Evolutionary conservation across 345 rosid species (phyloP).

Genomic region (Noccaea bulbosa): DNA sequence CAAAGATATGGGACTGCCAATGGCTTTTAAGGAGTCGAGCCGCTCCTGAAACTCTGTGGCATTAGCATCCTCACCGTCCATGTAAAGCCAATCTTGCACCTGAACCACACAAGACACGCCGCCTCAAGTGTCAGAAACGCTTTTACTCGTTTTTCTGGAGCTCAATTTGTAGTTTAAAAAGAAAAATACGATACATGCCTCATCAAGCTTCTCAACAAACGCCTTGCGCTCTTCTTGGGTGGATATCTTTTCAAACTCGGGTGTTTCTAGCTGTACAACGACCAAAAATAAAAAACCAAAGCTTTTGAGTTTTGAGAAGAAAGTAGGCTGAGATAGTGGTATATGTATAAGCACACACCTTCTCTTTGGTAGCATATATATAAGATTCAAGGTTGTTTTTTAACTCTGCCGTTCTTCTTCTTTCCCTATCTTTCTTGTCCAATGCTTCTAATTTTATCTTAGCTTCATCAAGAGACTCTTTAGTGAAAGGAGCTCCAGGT

Average conservation of each 20-base stretch:
- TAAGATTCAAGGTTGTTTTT: slow-evolving; percentile 94
- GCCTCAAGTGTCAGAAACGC: slow-evolving; percentile 1
- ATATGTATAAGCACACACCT: slow-evolving; percentile 51
- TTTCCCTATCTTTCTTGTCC: slow-evolving; percentile 86
- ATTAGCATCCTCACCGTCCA: slow-evolving; percentile 93
- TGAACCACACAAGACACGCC: slow-evolving; percentile 40
- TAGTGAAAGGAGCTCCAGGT: slow-evolving; percentile 71
- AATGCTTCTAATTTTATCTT: slow-evolving; percentile 71
- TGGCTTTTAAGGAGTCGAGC: slow-evolving; percentile 70
- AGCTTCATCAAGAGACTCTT: slow-evolving; percentile 73
- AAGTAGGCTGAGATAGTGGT: neutral
- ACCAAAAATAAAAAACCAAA: slow-evolving; percentile 14
- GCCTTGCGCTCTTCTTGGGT: slow-evolving; percentile 77
- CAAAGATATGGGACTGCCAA: slow-evolving; percentile 81
- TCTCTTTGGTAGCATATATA: slow-evolving; percentile 94
- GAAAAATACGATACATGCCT: slow-evolving; percentile 50
- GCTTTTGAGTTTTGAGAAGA: slow-evolving; percentile 26
- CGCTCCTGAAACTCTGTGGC: slow-evolving; percentile 72
- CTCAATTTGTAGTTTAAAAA: neutral
- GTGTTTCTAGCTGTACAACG: slow-evolving; percentile 69
- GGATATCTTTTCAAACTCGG: slow-evolving; percentile 71
- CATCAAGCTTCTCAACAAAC: slow-evolving; percentile 84
- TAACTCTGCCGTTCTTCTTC: slow-evolving; percentile 91
- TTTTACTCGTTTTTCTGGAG: slow-evolving; percentile 12
- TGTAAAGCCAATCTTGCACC: slow-evolving; percentile 99